phyloP scores from a whole-genome alignment of 345 rosid species.

The Populus nigra region DNA sequence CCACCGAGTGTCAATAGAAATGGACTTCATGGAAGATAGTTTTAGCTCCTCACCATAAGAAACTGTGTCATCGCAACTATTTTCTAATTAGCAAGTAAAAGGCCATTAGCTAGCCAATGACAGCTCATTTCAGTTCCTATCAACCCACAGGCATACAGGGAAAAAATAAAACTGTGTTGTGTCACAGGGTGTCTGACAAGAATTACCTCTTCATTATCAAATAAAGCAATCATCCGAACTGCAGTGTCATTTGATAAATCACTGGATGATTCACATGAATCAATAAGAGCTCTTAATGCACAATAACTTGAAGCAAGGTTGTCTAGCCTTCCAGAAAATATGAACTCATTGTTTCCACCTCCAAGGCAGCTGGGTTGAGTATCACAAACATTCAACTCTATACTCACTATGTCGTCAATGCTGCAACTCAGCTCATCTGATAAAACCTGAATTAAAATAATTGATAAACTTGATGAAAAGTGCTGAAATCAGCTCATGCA shows the following conservation, averaged over 20 bases:
- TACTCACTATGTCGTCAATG: conserved; percentile 60
- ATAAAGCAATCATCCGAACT: conserved; percentile 81
- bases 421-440: conserved; percentile 65
- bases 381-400: conserved; percentile 91
- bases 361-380: conserved; percentile 98
- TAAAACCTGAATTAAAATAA: conserved; percentile 49
- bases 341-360: conserved; percentile 84
- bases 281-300: conserved; percentile 82
- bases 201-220: conserved; percentile 94
- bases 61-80: not conserved
- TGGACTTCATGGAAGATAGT: not conserved
- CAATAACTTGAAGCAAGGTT: conserved; percentile 93
- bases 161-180: not conserved
- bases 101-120: not conserved
- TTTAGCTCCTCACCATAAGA: not conserved
- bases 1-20: not conserved
- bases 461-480: conserved; percentile 1
- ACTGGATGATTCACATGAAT: conserved; percentile 52
- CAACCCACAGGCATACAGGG: conserved; percentile 6
- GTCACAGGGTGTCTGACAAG: conserved; percentile 5
- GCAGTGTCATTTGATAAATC: conserved; percentile 63
- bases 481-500: not conserved
- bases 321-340: conserved; percentile 92
- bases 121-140: not conserved
- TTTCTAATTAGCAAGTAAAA: not conserved